Percentiles rank a stretch among this genome's conserved stretches.
Conservation (phyloP, 306 rosid species). For the Senna siamea region DNA sequence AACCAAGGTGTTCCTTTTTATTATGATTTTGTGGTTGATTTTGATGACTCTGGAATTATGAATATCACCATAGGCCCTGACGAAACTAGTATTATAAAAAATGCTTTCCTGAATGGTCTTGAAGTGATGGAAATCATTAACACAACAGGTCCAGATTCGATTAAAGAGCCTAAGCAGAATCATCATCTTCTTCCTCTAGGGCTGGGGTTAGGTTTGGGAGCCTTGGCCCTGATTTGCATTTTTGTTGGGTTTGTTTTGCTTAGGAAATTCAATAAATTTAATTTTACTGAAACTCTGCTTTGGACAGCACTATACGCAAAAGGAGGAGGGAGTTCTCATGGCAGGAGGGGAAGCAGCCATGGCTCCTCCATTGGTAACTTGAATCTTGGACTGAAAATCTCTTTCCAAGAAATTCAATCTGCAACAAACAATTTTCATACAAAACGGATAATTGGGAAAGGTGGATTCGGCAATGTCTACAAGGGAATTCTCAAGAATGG, state of each 20-base stretch:
- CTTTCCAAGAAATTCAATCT: slow-evolving; percentile 45
- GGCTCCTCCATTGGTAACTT: slow-evolving; percentile 45
- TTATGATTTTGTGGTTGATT: slow-evolving; percentile 44
- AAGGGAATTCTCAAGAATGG: slow-evolving; percentile 51
- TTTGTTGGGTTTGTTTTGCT: slow-evolving; percentile 23
- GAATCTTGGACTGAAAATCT: slow-evolving; percentile 47
- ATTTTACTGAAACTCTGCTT: slow-evolving; percentile 20
- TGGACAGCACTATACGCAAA: slow-evolving; percentile 23
- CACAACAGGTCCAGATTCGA: neutral
- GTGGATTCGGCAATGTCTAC: slow-evolving; percentile 64
- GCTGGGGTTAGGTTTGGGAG: slow-evolving; percentile 40
- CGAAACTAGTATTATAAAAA: accelerated
- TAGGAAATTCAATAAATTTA: slow-evolving; percentile 34
- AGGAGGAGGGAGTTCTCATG: slow-evolving; percentile 43
- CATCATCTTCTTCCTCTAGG: slow-evolving; percentile 8
- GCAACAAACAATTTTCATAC: slow-evolving; percentile 50
- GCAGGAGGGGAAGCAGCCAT: slow-evolving; percentile 33
- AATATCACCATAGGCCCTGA: slow-evolving; percentile 5
- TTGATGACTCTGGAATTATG: slow-evolving; percentile 34
- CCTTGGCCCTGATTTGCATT: slow-evolving; percentile 20
- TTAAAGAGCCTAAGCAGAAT: neutral
- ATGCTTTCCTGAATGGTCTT: slow-evolving; percentile 48
- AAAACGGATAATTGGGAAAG: slow-evolving; percentile 49
- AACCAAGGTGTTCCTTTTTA: neutral
- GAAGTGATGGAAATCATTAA: slow-evolving; percentile 48